Conservation (phyloP, 371 early-diverging fungal species). For the Caulochytrium protostelioides region DNA sequence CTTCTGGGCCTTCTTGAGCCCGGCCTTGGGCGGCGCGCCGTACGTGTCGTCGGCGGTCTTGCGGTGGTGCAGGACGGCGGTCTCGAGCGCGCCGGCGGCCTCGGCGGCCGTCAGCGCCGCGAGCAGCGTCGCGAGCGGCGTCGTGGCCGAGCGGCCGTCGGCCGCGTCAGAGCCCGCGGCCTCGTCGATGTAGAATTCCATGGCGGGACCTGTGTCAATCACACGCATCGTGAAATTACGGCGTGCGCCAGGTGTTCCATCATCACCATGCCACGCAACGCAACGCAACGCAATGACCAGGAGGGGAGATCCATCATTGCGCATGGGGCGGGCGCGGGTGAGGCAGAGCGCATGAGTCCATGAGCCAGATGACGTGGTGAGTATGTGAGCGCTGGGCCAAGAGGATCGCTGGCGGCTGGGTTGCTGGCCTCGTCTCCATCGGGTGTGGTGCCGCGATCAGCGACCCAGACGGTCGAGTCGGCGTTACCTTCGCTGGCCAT, state of each 20-base stretch:
- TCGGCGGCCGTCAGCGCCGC: slow-evolving; percentile 37
- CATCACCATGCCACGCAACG: background rate
- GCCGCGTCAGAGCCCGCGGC: slow-evolving; percentile 45
- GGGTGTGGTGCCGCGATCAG: no score
- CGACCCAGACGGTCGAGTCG: no score
- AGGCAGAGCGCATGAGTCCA: no score
- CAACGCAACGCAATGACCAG: background rate
- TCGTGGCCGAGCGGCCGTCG: slow-evolving; percentile 36
- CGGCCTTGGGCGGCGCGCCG: slow-evolving; percentile 59
- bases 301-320: background rate
- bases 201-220: background rate
- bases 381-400: no score
- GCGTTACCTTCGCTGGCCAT: no score
- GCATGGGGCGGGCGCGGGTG: background rate
- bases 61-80: slow-evolving; percentile 27
- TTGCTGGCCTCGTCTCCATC: no score
- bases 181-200: slow-evolving; percentile 45
- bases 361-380: no score
- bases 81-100: slow-evolving; percentile 20
- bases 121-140: slow-evolving; percentile 48
- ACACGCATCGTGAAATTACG: no score
- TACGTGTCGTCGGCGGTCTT: slow-evolving; percentile 47
- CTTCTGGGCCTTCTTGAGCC: slow-evolving; percentile 75
- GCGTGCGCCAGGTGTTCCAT: no score
- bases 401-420: no score